Evolutionary conservation across 805 yeast species (phyloP), one percentile per base, ranked within the genome.

Genomic region (Candida xiaguanensis): DNA sequence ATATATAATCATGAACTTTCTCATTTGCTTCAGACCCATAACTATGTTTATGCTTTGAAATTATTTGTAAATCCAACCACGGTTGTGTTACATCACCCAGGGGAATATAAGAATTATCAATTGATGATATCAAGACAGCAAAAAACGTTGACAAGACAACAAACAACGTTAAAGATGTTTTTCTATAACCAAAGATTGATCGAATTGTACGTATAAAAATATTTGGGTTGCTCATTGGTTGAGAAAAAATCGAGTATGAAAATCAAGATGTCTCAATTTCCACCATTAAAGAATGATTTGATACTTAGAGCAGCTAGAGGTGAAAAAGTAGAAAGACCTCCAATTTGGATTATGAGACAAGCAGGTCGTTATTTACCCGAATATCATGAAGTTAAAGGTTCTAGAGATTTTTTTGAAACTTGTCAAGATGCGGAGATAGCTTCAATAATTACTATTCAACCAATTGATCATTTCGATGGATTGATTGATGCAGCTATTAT

Each of bases 281-380:
- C 96, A 13, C 78, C 81, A 12, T 69, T 90, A 59, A 77, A 90
- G 63, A 93, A 93, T 65, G 99, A 93, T 57, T 72, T 91, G 54
- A 84, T 93, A 26, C 69, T 93, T 47, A 74, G 99, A 52, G 96
- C 98, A 3, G 97, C 98, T 8, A 73, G 74, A 48, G 97, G 85
- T 43, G 95, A 91, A 58, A 67, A 67, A 44, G 97, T 91, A 29
- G 98, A 93, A 64, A 80, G 99, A 58, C 97, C 99, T 2, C 99
- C 99, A 14, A 80, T 93, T 44, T 93, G 97, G 97, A 84, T 90
- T 50, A 89, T 89, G 97, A 79, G 97, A 64, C 97, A 89, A 69
- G 97, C 97, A n/a, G 97, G 97, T 14, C 74, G 97, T 45, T 89
- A 90, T 53, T 67, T 82, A 40, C 95, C 95, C 20, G 95, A 93